Evolutionary conservation across 2,329 filamentous ascomycete genomes (phyloP), one percentile per base, ranked within the genome.

Genomic region (Bipolaris zeicola): DNA sequence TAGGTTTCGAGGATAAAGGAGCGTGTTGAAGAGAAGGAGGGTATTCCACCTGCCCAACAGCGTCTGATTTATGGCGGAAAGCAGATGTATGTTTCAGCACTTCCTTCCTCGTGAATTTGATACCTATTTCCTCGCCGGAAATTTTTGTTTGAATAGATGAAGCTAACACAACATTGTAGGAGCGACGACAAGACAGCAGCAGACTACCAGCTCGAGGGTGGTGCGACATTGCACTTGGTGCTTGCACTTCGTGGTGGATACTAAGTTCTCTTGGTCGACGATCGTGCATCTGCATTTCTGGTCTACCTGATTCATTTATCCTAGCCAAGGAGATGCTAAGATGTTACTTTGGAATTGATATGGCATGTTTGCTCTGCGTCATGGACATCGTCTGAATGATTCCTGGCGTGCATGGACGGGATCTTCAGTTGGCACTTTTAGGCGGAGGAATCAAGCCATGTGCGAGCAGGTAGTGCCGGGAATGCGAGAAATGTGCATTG

Each of bases 11-110:
- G 93, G 77, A 98, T 99, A 84, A 99, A 99, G 84, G 95, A 98
- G 80, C 93, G 94, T 72, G 95, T 99, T 53, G 95, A 99, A 79
- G 95, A 99, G 82, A 98, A 98, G 81, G 95, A 98, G 76, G 95
- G 95, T 55, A 99, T 99, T 70, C 94, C 95, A 41, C 95, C 95
- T 1, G 92, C 95, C 16, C 95, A 99, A 80, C 95, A 99, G 80
- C 89, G 95, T 57, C 82, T 99, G 65, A 99, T 99, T 72, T 97
- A 89, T 75, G 92, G 94, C 51, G 95, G 95, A 72, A 99, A 99
- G 83, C 95, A 99, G 78, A 97, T 99, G 95, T 97, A 69, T 50
- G 77, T 58, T 8, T 20, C 3, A 5, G 5, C 28, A 3, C 16
- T 16, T 16, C 16, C 16, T 16, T 16, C 16, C 16, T 16, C 16